Conservation (phyloP, 208 protist species). For the Porcisia deanei region DNA sequence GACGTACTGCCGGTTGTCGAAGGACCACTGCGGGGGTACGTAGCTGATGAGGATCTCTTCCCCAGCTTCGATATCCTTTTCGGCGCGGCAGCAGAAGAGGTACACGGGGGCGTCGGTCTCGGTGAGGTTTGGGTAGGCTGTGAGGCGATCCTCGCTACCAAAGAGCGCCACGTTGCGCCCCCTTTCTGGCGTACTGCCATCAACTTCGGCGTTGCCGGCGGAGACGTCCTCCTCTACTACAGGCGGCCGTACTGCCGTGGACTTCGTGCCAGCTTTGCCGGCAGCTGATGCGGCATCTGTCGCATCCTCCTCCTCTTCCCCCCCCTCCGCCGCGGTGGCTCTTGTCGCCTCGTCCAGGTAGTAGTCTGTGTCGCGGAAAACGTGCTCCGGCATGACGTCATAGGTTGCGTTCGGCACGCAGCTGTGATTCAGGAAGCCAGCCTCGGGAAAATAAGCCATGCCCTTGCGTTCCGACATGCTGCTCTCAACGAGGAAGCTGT, state of each 20-base stretch:
- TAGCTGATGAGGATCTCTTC: slow-evolving; percentile 88
- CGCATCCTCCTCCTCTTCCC: slow-evolving; percentile 3
- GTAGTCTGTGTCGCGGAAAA: slow-evolving; percentile 80
- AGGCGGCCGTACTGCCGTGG: neutral
- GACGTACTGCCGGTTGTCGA: slow-evolving; percentile 91
- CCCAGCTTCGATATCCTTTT: slow-evolving; percentile 64
- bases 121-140: slow-evolving; percentile 40
- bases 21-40: slow-evolving; percentile 78
- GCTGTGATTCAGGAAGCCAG: slow-evolving; percentile 90
- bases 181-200: neutral
- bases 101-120: slow-evolving; percentile 55
- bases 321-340: neutral
- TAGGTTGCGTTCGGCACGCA: slow-evolving; percentile 84
- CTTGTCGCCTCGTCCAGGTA: slow-evolving; percentile 51
- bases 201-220: neutral
- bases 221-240: neutral
- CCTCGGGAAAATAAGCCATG: slow-evolving; percentile 90
- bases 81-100: slow-evolving; percentile 87
- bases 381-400: slow-evolving; percentile 81
- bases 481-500: slow-evolving; percentile 88
- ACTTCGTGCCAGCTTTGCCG: neutral
- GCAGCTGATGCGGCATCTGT: neutral
- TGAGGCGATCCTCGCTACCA: slow-evolving; percentile 16
- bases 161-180: slow-evolving; percentile 29
- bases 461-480: slow-evolving; percentile 82